Conservation (phyloP, 805 yeast species). For the fission yeast (Schizosaccharomyces pombe) region ASM294v3 CU329670.1:857501-858000, state of each 20-base stretch:
- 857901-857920: conserved; percentile 12
- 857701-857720: neutral
- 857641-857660: neutral
- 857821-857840: neutral
- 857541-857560: neutral
- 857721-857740: neutral
- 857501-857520: neutral
- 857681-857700: neutral
- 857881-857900: conserved; percentile 11
- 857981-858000: neutral
- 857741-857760: no score
- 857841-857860: neutral
- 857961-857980: neutral
- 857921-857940: conserved; percentile 7
- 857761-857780: neutral
- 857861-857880: neutral
- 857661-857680: neutral
- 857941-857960: neutral
- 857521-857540: neutral
- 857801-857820: neutral
- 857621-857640: neutral
- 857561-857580: neutral
- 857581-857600: neutral
- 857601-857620: neutral
- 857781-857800: neutral